phyloP scores from a whole-genome alignment of 1,284 basidiomycete species.

The Apiotrichum mycotoxinovorans region DNA sequence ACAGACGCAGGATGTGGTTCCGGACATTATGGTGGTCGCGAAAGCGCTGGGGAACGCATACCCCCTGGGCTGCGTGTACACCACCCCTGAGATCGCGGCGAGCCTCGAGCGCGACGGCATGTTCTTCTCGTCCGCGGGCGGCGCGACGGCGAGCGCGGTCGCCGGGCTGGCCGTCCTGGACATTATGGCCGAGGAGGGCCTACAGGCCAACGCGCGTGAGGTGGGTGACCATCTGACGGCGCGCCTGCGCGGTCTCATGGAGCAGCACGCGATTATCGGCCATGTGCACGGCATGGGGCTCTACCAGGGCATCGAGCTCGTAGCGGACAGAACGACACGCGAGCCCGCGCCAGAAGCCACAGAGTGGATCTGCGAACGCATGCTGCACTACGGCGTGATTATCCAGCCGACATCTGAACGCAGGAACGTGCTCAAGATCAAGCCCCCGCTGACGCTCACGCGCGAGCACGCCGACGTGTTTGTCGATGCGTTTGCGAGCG shows the following conservation, averaged over 20 bases:
- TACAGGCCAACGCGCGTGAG: conserved; percentile 6
- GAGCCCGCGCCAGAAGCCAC: conserved; percentile 10
- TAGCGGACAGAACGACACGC: background rate
- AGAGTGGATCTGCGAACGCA: conserved; percentile 18
- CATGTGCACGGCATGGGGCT: conserved; percentile 12
- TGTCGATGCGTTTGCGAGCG: conserved; percentile 5
- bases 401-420: conserved; percentile 15
- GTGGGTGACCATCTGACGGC: conserved; percentile 6
- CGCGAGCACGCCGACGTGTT: conserved; percentile 8
- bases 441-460: conserved; percentile 17
- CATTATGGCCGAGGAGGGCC: conserved; percentile 9
- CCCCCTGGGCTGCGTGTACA: conserved; percentile 12
- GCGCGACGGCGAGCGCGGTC: conserved; percentile 20
- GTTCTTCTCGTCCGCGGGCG: conserved; percentile 25
- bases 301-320: conserved; percentile 19
- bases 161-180: conserved; percentile 14
- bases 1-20: conserved; percentile 1
- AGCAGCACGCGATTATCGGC: conserved; percentile 1
- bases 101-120: conserved; percentile 11
- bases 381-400: conserved; percentile 14
- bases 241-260: background rate
- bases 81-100: conserved; percentile 11
- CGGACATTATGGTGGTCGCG: conserved; percentile 12
- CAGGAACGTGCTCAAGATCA: conserved; percentile 20
- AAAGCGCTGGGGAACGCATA: conserved; percentile 14